Base-by-base conservation (phyloP, 345 rosid species). In the Geranium rotundifolium region DNA sequence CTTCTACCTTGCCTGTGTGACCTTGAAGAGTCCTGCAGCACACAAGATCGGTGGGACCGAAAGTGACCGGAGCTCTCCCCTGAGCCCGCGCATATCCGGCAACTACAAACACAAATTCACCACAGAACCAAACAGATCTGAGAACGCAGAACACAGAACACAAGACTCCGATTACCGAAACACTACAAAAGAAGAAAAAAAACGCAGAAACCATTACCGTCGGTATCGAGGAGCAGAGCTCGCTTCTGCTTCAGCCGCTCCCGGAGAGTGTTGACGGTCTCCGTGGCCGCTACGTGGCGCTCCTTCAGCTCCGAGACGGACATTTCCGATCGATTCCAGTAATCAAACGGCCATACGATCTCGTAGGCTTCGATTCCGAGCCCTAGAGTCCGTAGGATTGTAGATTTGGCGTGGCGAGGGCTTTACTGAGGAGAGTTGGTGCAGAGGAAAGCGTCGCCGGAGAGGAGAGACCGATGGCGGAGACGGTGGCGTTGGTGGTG, bases 21-120 rank as follows among this genome's bases (percentile, higher is more conserved):
- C 99, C 97, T 70, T 90, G 99, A 72, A 93, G 83, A 65, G 89
- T 88, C 71, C 99, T 74, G 79, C 97, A 90, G 31, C 97, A 93
- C 31, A 93, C 97, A 80, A 90, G 85, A 85, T 88, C 99, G 73
- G 91, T 90, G 0, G 86, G 81, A 37, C 90, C 90, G 65, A 93
- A 86, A 68, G 74, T 85, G 58, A 93, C 90, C 56, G 81, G 85
- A 77, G 78, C 30, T 73, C 70, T 80, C 39, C 88, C 89, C 66
- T 85, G 97, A 46, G 82, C 69, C 76, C 57, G 75, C 56, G 95
- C 84, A 67, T 86, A 83, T 7, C 70, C 82, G 14, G 92, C 82
- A 73, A 90, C 99, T 93, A 75, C 71, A 71, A 67, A 23, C 63
- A 54, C 66, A 49, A 60, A 52, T 23, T 27, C 56, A 65, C 65